Evolutionary conservation across 73 alveolate species (phyloP).

Genomic region (Tetrahymena borealis): DNA sequence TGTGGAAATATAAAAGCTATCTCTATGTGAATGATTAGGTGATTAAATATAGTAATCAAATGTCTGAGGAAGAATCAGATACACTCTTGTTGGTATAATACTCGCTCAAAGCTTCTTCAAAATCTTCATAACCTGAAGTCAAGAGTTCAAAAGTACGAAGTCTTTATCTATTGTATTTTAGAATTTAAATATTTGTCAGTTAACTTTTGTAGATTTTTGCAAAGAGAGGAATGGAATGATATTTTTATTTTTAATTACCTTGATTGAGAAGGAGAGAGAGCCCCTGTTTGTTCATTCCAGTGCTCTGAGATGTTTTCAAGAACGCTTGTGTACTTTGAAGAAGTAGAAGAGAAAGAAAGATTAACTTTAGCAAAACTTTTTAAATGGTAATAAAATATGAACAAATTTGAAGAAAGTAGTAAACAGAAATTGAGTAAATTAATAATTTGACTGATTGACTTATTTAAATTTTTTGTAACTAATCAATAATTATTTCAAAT

Average conservation of each 20-base stretch:
- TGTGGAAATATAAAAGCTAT: no score
- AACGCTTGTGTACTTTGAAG: neutral
- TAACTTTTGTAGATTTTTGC: no score
- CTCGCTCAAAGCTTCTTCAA: neutral
- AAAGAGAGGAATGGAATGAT: no score
- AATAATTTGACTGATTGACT: no score
- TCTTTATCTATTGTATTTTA: neutral
- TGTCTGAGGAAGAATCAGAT: neutral
- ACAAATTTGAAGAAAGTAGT: neutral
- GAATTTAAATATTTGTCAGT: no score
- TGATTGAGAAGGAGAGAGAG: neutral
- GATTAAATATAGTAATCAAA: neutral
- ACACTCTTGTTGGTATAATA: neutral
- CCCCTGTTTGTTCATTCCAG: neutral
- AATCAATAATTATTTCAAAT: no score
- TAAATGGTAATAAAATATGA: neutral
- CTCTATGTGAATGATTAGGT: no score
- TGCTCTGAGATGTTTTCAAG: neutral
- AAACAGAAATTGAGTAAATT: no score
- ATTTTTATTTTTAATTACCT: no score
- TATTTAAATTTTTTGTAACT: no score
- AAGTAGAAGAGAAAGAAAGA: neutral
- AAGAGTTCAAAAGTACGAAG: neutral
- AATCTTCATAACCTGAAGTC: neutral
- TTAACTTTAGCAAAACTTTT: neutral